These are phyloP conservation scores for Chiua virens DNA, from an alignment of 768 basidiomycete species.

Conservation along the genomic window DNA sequence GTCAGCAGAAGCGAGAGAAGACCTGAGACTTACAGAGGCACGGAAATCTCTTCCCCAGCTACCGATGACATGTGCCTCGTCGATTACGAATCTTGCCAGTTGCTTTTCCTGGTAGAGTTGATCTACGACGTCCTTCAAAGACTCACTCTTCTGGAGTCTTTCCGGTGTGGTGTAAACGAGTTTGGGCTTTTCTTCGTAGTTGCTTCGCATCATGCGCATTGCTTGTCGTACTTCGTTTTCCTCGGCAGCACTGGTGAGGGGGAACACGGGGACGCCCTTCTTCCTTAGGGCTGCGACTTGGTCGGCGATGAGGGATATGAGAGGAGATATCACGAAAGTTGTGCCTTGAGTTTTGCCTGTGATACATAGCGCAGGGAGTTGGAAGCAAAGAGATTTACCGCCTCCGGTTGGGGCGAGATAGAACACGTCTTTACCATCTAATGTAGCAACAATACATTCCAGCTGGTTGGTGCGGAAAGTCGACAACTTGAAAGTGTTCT, in stretches of 20 bases:
- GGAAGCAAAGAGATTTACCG: conserved; percentile 85
- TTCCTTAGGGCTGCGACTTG: conserved; percentile 70
- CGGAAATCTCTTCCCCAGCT: conserved; percentile 96
- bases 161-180: conserved; percentile 93
- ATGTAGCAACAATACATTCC: conserved; percentile 77
- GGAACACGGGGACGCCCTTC: conserved; percentile 68
- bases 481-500: conserved; percentile 55
- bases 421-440: conserved; percentile 84
- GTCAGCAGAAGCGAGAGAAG: conserved; percentile 1
- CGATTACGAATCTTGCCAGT: conserved; percentile 89
- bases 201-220: conserved; percentile 43
- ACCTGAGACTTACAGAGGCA: conserved; percentile 56
- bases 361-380: conserved; percentile 85
- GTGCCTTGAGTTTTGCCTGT: conserved; percentile 74
- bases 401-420: conserved; percentile 97
- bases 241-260: conserved; percentile 60
- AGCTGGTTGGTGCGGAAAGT: conserved; percentile 83
- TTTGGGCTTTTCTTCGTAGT: conserved; percentile 46
- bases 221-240: conserved; percentile 39
- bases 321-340: conserved; percentile 87
- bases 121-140: conserved; percentile 54
- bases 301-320: conserved; percentile 86
- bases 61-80: conserved; percentile 95
- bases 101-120: conserved; percentile 54
- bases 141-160: conserved; percentile 64